Base-by-base conservation (phyloP, 371 early-diverging fungal genomes). In the Mortierella sp. region DNA sequence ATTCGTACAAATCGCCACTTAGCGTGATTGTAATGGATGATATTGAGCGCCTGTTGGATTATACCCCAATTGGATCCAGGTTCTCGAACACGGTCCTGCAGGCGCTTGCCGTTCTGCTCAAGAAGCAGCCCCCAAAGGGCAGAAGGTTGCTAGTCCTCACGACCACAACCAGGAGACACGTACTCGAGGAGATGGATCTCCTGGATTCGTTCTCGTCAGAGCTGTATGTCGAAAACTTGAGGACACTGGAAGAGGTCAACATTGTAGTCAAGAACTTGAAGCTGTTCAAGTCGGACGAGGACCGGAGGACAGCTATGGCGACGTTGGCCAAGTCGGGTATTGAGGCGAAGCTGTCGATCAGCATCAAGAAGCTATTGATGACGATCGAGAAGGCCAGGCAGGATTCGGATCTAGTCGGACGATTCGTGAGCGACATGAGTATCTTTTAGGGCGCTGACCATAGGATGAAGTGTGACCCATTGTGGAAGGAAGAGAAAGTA, bases 11-110 rank as follows among this genome's bases (percentile, higher is more conserved):
- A 79, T 98, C 99, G 14, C 95, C 98, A 14, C 79, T 93, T 51
- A 94, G 97, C 79, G 89, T 98, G 23, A 93, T 99, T 65, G 97
- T 99, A 19, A 86, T 99, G 56, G 99, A 99, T 80, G 91, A 96
- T 51, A 92, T 99, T 51, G 99, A 99, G 82, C 89, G 97, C 34
- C 81, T 99, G 6, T 80, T 98, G 86, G 99, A 99, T 60, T 99
- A 95, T 90, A 99, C 99, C 0, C 89, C 94, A 4, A 98, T 99
- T 73, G 99, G 99, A 4, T 97, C 99, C 21, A 89, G 99, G 26
- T 99, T 99, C 82, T 97, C 97, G 28, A 99, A 99, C 82, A 75
- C 87, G 3, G 93, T 99, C 3, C 83, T 99, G 17, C 99, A 99
- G 81, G 96, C 99, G 0, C 83, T 99, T 27, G 81, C 95, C 42